Evolutionary conservation across 163 green algal genomes (phyloP).

Genomic region (Volvox carteri): DNA sequence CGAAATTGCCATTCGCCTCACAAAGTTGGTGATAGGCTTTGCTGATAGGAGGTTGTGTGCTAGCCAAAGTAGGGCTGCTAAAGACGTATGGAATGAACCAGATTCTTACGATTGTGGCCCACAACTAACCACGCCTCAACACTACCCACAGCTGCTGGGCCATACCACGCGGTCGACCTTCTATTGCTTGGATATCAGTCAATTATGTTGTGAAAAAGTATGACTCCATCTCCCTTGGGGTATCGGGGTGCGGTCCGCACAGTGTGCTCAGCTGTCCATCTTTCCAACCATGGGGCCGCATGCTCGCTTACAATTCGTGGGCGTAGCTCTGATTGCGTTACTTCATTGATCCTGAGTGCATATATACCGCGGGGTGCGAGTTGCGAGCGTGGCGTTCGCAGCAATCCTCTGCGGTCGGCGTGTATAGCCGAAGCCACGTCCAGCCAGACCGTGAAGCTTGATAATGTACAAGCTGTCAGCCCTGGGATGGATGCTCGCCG

Average conservation of each 20-base stretch:
- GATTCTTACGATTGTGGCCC: background rate
- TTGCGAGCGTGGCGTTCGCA: background rate
- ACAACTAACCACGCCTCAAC: background rate
- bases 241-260: background rate
- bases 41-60: too few relatives aligned
- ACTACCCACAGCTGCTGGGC: background rate
- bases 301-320: background rate
- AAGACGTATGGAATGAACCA: background rate
- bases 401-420: slow-evolving; percentile 11
- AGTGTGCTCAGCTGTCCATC: background rate
- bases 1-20: too few relatives aligned
- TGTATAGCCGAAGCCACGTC: slow-evolving; percentile 29
- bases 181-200: background rate
- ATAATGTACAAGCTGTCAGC: background rate
- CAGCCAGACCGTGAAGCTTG: slow-evolving; percentile 17
- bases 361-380: slow-evolving; percentile 4
- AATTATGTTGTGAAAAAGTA: background rate
- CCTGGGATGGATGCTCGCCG: background rate
- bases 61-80: too few relatives aligned
- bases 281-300: background rate
- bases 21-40: too few relatives aligned
- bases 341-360: background rate
- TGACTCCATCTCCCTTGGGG: background rate
- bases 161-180: background rate
- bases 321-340: background rate